phyloP scores from a whole-genome alignment of 768 basidiomycete genomes.

The Panellus pusillus region DNA sequence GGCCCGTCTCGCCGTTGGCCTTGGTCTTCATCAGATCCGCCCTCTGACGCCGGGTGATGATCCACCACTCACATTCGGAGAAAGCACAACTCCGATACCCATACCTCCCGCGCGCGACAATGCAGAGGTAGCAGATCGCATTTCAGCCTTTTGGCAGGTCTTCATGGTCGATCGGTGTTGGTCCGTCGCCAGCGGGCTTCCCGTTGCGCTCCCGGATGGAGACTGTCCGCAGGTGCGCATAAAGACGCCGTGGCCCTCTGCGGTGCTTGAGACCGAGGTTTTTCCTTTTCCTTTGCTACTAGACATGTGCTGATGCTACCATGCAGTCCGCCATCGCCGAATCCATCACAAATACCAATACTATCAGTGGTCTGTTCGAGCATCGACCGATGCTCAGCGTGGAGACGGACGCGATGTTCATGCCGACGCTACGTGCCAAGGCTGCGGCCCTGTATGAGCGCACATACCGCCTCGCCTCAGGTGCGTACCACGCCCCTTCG shows the following conservation, averaged over 20 bases:
- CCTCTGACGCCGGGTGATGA: slow-evolving; percentile 23
- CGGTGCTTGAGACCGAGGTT: slow-evolving; percentile 27
- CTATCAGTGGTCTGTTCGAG: slow-evolving; percentile 18
- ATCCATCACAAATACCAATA: slow-evolving; percentile 9
- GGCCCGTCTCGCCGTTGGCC: slow-evolving; percentile 58
- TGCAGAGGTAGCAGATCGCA: slow-evolving; percentile 45
- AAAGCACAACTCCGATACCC: slow-evolving; percentile 26
- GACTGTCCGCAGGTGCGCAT: slow-evolving; percentile 47
- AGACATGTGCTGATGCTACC: neutral
- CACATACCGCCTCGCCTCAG: slow-evolving; percentile 42
- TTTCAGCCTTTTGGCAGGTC: slow-evolving; percentile 61
- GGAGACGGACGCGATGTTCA: slow-evolving; percentile 26
- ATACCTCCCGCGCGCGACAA: slow-evolving; percentile 38
- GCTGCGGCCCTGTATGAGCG: slow-evolving; percentile 55
- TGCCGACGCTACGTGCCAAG: slow-evolving; percentile 48
- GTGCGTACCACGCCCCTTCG: slow-evolving; percentile 28
- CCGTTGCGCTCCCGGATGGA: slow-evolving; percentile 52
- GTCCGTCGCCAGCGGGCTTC: slow-evolving; percentile 55
- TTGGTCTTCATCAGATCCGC: slow-evolving; percentile 57
- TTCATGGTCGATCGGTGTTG: slow-evolving; percentile 63
- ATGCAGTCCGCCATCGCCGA: neutral
- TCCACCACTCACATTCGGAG: slow-evolving; percentile 14
- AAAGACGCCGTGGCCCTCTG: slow-evolving; percentile 52
- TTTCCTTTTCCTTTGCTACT: neutral
- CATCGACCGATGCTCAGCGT: slow-evolving; percentile 20